Conservation (phyloP, 768 basidiomycete species). For the Termitomyces sp. region DNA sequence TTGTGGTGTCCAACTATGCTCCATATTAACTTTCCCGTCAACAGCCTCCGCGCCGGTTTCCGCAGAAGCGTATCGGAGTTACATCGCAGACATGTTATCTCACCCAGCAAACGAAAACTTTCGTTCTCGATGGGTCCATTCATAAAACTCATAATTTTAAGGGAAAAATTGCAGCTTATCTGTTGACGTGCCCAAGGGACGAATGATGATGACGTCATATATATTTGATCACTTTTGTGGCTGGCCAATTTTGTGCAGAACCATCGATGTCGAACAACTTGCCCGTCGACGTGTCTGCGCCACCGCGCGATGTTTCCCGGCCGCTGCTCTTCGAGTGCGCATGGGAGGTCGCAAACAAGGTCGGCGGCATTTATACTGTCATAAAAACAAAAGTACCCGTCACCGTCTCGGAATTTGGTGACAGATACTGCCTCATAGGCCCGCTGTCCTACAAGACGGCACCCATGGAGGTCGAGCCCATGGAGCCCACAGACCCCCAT, state of each 20-base stretch:
- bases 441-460: slow-evolving; percentile 98
- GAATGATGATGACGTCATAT: slow-evolving; percentile 10
- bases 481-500: slow-evolving; percentile 81
- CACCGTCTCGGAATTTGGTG: slow-evolving; percentile 93
- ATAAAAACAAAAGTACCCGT: slow-evolving; percentile 99
- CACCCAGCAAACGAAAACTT: too few species aligned
- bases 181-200: not conserved
- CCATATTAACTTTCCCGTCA: too few species aligned
- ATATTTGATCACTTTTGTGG: slow-evolving; percentile 4
- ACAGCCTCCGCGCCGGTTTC: too few species aligned
- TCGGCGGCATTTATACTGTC: slow-evolving; percentile 99
- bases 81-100: too few species aligned
- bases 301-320: slow-evolving; percentile 68
- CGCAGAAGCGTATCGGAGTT: too few species aligned
- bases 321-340: slow-evolving; percentile 91
- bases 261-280: slow-evolving; percentile 11
- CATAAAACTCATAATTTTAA: not conserved
- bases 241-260: slow-evolving; percentile 1
- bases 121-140: not conserved
- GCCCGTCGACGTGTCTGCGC: slow-evolving; percentile 21
- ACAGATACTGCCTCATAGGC: slow-evolving; percentile 93
- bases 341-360: slow-evolving; percentile 99
- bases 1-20: too few species aligned
- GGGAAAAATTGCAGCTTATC: not conserved
- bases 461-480: slow-evolving; percentile 96